phyloP scores from a whole-genome alignment of 1,284 basidiomycete species.

The Ustilago crameri region DNA sequence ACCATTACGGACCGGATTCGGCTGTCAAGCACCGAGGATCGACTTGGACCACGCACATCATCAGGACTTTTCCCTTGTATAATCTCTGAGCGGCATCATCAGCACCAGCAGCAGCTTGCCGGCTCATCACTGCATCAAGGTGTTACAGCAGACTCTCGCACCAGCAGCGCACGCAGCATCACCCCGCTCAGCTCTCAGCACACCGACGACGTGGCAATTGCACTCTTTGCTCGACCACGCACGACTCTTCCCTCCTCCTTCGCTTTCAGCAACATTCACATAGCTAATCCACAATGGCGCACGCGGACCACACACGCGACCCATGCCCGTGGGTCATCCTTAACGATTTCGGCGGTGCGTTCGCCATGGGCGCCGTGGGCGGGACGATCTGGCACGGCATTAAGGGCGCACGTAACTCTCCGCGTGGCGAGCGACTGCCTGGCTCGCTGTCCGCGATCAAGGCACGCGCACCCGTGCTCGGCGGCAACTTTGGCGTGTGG shows the following conservation, averaged over 20 bases:
- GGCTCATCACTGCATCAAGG: too few relatives aligned
- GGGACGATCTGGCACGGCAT: conserved; percentile 99
- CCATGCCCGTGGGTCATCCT: conserved; percentile 93
- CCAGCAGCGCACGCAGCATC: too few relatives aligned
- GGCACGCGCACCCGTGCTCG: conserved; percentile 95
- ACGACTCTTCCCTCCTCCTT: background rate
- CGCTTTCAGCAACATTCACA: background rate
- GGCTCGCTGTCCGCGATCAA: conserved; percentile 97
- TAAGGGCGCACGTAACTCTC: conserved; percentile 96
- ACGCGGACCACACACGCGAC: conserved; percentile 62
- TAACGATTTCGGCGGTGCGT: conserved; percentile 95
- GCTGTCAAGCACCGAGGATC: too few relatives aligned
- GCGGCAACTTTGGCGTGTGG: conserved; percentile 98
- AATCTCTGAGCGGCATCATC: too few relatives aligned
- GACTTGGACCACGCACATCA: too few relatives aligned
- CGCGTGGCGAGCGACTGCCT: conserved; percentile 89
- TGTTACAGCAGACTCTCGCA: too few relatives aligned
- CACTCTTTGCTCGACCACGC: too few relatives aligned
- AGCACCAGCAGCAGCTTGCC: too few relatives aligned
- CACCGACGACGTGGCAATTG: too few relatives aligned
- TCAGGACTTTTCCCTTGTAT: too few relatives aligned
- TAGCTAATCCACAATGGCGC: conserved; percentile 25
- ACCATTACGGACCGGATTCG: too few relatives aligned
- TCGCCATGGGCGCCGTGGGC: conserved; percentile 90
- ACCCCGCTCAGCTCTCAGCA: too few relatives aligned